Evolutionary conservation across 148 eudicot species (phyloP).

Genomic region (Fallopia convolvulus): DNA sequence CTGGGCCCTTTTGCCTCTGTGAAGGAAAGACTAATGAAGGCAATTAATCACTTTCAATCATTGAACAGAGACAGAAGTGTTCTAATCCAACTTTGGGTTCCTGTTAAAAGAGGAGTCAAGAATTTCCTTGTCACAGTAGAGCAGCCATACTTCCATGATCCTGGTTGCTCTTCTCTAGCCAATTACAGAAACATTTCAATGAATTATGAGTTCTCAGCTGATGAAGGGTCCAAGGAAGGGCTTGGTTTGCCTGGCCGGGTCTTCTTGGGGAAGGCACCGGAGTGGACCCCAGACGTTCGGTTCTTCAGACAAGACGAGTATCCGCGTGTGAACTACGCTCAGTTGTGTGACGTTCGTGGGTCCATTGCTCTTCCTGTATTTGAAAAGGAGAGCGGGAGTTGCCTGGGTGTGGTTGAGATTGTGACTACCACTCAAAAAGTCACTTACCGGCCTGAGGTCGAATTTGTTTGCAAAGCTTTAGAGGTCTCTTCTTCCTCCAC

Average conservation of each 20-base stretch:
- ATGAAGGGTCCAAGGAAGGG: slow-evolving; percentile 38
- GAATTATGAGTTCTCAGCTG: slow-evolving; percentile 48
- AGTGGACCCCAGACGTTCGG: slow-evolving; percentile 72
- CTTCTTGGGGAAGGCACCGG: slow-evolving; percentile 53
- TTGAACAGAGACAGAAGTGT: slow-evolving; percentile 25
- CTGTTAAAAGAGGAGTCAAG: slow-evolving; percentile 26
- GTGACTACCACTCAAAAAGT: slow-evolving; percentile 44
- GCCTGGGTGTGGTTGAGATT: slow-evolving; percentile 67
- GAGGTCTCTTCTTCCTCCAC: slow-evolving; percentile 33
- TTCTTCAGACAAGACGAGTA: slow-evolving; percentile 47
- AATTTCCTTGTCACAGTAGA: slow-evolving; percentile 37
- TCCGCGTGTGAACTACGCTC: slow-evolving; percentile 43
- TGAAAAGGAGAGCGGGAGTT: slow-evolving; percentile 45
- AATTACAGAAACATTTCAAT: slow-evolving; percentile 33
- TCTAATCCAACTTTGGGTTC: slow-evolving; percentile 59
- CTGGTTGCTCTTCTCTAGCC: slow-evolving; percentile 17
- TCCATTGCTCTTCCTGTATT: slow-evolving; percentile 71
- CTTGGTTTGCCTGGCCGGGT: slow-evolving; percentile 66
- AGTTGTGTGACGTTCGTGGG: slow-evolving; percentile 45
- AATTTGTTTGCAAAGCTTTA: slow-evolving; percentile 59
- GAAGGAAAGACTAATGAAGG: slow-evolving; percentile 28
- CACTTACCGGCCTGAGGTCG: slow-evolving; percentile 52
- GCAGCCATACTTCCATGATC: slow-evolving; percentile 34
- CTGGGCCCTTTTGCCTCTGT: slow-evolving; percentile 16
- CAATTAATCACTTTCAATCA: slow-evolving; percentile 20